Evolutionary conservation across 2,329 filamentous ascomycete species (phyloP).

Genomic region (Aspergillus cejpii): DNA sequence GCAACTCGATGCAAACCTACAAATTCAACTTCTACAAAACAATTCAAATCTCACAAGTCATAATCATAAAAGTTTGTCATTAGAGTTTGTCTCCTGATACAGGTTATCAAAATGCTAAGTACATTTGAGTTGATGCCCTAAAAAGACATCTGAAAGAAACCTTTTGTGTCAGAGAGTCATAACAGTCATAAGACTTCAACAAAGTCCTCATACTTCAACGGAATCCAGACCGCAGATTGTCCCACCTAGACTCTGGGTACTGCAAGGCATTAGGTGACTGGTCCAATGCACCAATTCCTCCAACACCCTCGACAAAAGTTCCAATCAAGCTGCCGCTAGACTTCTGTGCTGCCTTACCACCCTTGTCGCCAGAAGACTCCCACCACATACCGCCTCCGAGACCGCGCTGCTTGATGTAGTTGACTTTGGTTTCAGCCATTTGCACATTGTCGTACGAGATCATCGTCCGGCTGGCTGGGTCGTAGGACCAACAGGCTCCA

Average conservation of each 20-base stretch:
- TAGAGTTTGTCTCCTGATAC: too few relatives aligned
- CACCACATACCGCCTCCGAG: slow-evolving; percentile 96
- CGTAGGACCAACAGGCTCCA: slow-evolving; percentile 72
- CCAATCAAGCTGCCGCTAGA: slow-evolving; percentile 58
- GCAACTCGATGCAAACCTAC: too few relatives aligned
- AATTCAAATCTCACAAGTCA: too few relatives aligned
- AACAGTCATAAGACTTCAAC: too few relatives aligned
- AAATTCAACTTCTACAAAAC: too few relatives aligned
- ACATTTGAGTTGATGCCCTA: background rate
- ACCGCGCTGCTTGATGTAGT: slow-evolving; percentile 58
- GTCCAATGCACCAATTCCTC: slow-evolving; percentile 30
- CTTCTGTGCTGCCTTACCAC: slow-evolving; percentile 40
- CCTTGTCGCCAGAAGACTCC: slow-evolving; percentile 76
- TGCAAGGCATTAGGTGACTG: slow-evolving; percentile 31
- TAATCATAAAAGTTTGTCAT: background rate
- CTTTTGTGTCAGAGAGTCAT: too few relatives aligned
- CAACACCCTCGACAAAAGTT: slow-evolving; percentile 41
- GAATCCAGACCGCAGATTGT: slow-evolving; percentile 33
- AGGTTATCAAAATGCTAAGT: background rate
- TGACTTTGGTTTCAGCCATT: slow-evolving; percentile 62
- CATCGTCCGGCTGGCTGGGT: slow-evolving; percentile 56
- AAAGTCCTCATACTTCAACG: slow-evolving; percentile 6
- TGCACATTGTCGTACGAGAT: slow-evolving; percentile 62
- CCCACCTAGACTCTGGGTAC: slow-evolving; percentile 39
- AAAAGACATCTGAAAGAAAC: too few relatives aligned